These are phyloP conservation scores for Zea luxurians DNA, from an alignment of 176 grass and related monocot species.

Conservation along the genomic window DNA sequence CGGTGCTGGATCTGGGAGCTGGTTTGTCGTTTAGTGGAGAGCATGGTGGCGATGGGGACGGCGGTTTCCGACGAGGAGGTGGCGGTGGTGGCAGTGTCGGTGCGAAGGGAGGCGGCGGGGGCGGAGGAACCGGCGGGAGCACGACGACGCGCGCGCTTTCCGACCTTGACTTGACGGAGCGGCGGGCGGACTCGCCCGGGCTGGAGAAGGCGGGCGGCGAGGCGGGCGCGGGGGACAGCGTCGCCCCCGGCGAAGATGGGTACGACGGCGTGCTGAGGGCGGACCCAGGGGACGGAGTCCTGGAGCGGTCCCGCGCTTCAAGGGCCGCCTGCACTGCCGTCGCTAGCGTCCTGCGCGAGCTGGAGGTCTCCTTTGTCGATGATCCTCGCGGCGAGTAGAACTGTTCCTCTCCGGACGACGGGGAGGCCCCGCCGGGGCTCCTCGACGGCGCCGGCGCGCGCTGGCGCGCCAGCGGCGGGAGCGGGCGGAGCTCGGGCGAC, in stretches of 20 bases:
- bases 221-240: constrained; percentile 52
- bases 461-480: constrained; percentile 72
- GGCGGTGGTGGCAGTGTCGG: constrained; percentile 66
- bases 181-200: constrained; percentile 63
- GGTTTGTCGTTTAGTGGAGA: constrained; percentile 63
- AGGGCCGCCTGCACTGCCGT: constrained; percentile 46
- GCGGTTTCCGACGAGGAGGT: constrained; percentile 72
- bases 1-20: constrained; percentile 51
- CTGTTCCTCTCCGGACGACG: constrained; percentile 69
- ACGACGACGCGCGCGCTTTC: constrained; percentile 30
- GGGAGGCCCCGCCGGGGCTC: constrained; percentile 36
- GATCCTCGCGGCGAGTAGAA: constrained; percentile 89
- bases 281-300: constrained; percentile 56
- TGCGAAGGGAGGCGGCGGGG: constrained; percentile 57
- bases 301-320: constrained; percentile 52
- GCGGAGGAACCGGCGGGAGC: constrained; percentile 49
- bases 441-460: constrained; percentile 39
- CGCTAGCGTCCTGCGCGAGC: constrained; percentile 49
- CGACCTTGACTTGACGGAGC: constrained; percentile 71
- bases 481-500: constrained; percentile 84
- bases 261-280: constrained; percentile 92
- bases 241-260: constrained; percentile 68
- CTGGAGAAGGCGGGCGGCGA: constrained; percentile 74
- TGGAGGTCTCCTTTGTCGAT: constrained; percentile 54
- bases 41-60: constrained; percentile 71